These are phyloP conservation scores for Xylariomycetidae sp. DNA, from an alignment of 2,329 filamentous ascomycete species.

Conservation along the genomic window DNA sequence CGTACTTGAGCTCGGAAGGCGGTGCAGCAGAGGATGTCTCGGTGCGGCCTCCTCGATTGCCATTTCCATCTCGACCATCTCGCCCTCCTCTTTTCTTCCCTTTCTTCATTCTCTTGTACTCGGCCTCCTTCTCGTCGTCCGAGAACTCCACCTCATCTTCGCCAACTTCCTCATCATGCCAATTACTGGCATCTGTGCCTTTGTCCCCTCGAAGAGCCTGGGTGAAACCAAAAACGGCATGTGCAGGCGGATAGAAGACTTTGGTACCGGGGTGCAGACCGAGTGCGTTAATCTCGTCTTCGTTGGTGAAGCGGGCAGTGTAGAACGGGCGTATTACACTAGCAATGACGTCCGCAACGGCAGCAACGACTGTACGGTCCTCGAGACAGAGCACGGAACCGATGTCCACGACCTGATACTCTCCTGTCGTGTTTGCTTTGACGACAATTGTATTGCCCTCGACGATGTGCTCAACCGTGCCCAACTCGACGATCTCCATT, in stretches of 20 bases:
- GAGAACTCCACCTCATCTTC: slow-evolving; percentile 92
- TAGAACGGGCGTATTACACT: slow-evolving; percentile 83
- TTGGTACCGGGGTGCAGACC: slow-evolving; percentile 63
- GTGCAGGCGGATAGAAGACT: slow-evolving; percentile 72
- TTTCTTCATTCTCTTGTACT: slow-evolving; percentile 66
- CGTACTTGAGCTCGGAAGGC: slow-evolving; percentile 54
- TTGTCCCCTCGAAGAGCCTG: slow-evolving; percentile 72
- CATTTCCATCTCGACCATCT: slow-evolving; percentile 31
- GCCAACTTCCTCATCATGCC: slow-evolving; percentile 85
- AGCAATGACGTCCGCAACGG: slow-evolving; percentile 79
- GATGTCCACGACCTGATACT: slow-evolving; percentile 77
- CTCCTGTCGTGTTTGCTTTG: slow-evolving; percentile 70
- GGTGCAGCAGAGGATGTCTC: slow-evolving; percentile 28
- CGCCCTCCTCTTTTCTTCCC: slow-evolving; percentile 50
- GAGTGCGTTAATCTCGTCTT: slow-evolving; percentile 60
- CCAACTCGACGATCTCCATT: slow-evolving; percentile 71
- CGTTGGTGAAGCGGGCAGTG: slow-evolving; percentile 67
- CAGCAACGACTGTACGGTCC: slow-evolving; percentile 71
- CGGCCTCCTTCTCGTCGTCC: slow-evolving; percentile 89
- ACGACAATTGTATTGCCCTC: slow-evolving; percentile 62
- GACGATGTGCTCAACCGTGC: slow-evolving; percentile 68
- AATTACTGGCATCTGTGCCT: slow-evolving; percentile 88
- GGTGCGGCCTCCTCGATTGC: slow-evolving; percentile 29
- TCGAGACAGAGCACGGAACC: slow-evolving; percentile 78
- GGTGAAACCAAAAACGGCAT: slow-evolving; percentile 83